Evolutionary conservation across 2,329 filamentous ascomycete genomes (phyloP).

Genomic region (Hirsutella rhossiliensis): DNA sequence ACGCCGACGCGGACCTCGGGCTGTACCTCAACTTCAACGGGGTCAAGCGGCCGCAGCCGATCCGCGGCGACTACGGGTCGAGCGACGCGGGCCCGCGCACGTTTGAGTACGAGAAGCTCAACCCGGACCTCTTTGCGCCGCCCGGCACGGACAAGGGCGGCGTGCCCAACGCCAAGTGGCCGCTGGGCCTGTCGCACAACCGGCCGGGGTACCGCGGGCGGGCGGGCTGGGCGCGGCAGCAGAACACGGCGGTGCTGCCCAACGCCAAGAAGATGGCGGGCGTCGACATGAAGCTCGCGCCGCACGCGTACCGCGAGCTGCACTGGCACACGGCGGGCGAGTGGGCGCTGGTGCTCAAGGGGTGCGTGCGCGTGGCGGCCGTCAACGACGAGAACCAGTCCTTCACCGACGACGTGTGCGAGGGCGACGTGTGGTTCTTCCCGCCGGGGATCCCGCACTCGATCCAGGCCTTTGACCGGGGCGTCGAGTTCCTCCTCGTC

Average conservation of each 20-base stretch:
- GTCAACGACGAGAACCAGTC: conserved; percentile 38
- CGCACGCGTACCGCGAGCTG: conserved; percentile 47
- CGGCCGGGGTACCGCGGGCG: conserved; percentile 27
- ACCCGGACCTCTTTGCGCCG: conserved; percentile 41
- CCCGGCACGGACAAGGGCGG: conserved; percentile 39
- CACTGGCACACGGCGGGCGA: conserved; percentile 48
- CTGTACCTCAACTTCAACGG: conserved; percentile 40
- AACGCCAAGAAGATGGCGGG: conserved; percentile 38
- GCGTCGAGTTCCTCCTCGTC: conserved; percentile 46
- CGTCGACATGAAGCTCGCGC: conserved; percentile 46
- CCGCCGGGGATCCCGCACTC: conserved; percentile 36
- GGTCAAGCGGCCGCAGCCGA: conserved; percentile 39
- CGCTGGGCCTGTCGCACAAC: conserved; percentile 38
- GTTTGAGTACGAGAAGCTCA: conserved; percentile 37
- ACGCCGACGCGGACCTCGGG: conserved; percentile 34
- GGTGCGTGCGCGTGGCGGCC: conserved; percentile 36
- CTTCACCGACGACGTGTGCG: conserved; percentile 33
- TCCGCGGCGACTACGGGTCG: conserved; percentile 35
- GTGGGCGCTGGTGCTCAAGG: conserved; percentile 41
- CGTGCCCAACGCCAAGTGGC: conserved; percentile 38
- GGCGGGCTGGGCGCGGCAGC: conserved; percentile 42
- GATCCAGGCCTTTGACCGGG: conserved; percentile 41
- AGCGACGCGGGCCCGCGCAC: conserved; percentile 41
- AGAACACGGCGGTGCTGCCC: conserved; percentile 39
- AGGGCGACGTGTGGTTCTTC: conserved; percentile 25